Evolutionary conservation across 495 filamentous ascomycete species (phyloP), one percentile per base, ranked within the genome.

Genomic region (Xylaria acuta): DNA sequence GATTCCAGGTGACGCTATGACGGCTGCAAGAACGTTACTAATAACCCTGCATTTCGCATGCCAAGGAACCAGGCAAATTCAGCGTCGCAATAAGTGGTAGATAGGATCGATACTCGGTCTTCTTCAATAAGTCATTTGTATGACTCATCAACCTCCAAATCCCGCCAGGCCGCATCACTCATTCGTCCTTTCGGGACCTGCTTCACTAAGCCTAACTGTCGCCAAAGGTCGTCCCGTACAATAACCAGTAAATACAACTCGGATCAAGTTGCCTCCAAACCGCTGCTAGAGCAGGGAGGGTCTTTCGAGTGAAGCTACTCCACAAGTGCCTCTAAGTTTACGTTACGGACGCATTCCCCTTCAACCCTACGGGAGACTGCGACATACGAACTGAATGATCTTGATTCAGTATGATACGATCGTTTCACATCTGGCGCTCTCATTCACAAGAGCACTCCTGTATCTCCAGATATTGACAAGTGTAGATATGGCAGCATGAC

Each of bases 131-230:
- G 59, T 41, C 36, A 43, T 20, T 7, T 8, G 34, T 40, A 64
- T 64, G 62, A 64, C 62, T 64, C 62, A 47, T 32, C 27, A 45
- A 8, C 40, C 14, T 63, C 22, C 20, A 51, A 51, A 51, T 51
- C 47, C 47, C 47, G 47, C n/a, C 47, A 22, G 47, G 6, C 22
- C n/a, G 8, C n/a, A 25, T 51, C 20, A 3, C n/a, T 51, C n/a
- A 12, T 22, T 51, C 11, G n/a, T 22, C 47, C 47, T 8, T 51
- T 51, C 47, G 47, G 47, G 47, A 25, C 22, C 47, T 51, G 20
- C 47, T 22, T 51, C 8, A 25, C n/a, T 6, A 51, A 51, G 47
- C 47, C 22, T 25, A 49, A 1, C n/a, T n/a, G 25, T 11, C n/a
- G n/a, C n/a, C 9, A 9, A 22, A 51, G 8, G 3, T 51, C n/a